phyloP scores from a whole-genome alignment of 805 yeast species.

The Starmerella powellii region DNA sequence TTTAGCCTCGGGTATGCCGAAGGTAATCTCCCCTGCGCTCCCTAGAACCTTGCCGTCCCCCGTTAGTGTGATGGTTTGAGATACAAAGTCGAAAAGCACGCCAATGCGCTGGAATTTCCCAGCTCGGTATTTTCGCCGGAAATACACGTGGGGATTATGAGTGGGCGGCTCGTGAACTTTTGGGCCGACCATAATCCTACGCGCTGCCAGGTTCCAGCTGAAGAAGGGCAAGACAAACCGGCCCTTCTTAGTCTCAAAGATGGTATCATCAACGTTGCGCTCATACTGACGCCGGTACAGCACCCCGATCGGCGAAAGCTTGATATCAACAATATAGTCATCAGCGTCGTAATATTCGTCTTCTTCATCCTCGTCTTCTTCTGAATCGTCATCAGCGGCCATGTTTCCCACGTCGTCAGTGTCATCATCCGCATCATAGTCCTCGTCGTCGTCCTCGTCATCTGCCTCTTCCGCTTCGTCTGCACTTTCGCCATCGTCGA shows the following conservation, averaged over 20 bases:
- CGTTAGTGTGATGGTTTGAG: background rate
- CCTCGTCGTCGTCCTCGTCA: background rate
- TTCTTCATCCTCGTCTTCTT: slow-evolving; percentile 1
- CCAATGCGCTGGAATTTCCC: background rate
- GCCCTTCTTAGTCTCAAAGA: background rate
- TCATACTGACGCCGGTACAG: background rate
- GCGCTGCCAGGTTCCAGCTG: too few relatives aligned
- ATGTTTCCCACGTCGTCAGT: background rate
- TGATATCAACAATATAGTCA: background rate
- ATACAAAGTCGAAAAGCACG: background rate
- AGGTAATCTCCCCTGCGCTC: too few relatives aligned
- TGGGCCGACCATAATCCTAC: too few relatives aligned
- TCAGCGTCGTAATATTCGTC: background rate
- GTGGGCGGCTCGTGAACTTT: too few relatives aligned
- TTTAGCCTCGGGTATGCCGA: background rate
- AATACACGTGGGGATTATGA: background rate
- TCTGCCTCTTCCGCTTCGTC: background rate
- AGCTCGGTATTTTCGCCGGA: background rate
- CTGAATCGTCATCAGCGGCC: background rate
- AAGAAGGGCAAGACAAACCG: background rate
- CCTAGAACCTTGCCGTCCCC: background rate
- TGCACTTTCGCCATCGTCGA: background rate
- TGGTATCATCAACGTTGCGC: background rate
- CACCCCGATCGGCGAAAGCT: background rate
- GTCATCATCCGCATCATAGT: background rate